A percentile compares a stretch with the other conserved stretches of the same genome.
Evolutionary conservation across 1,139 yeast species (phyloP).

Genomic region (Pichia sp.): DNA sequence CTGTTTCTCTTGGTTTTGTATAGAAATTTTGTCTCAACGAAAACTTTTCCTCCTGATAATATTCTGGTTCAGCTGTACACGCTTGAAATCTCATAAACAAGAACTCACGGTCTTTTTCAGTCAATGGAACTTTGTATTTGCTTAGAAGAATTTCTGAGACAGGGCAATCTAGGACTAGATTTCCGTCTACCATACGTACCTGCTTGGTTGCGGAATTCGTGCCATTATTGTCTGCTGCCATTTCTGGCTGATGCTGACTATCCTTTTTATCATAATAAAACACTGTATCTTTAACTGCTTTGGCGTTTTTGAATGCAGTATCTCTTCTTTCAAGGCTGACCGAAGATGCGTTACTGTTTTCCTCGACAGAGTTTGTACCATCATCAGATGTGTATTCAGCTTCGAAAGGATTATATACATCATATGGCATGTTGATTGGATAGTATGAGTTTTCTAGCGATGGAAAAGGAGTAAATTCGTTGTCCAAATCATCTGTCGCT

Average conservation of each 20-base stretch:
- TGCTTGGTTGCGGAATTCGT: slow-evolving; percentile 25
- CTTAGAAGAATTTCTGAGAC: slow-evolving; percentile 57
- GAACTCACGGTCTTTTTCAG: slow-evolving; percentile 59
- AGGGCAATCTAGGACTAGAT: slow-evolving; percentile 76
- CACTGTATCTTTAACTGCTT: slow-evolving; percentile 17
- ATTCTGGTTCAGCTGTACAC: slow-evolving; percentile 73
- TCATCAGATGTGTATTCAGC: slow-evolving; percentile 21
- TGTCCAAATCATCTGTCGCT: slow-evolving; percentile 4
- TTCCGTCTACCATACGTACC: slow-evolving; percentile 54
- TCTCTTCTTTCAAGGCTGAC: slow-evolving; percentile 8
- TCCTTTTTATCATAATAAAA: slow-evolving; percentile 30
- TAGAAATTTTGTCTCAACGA: slow-evolving; percentile 66
- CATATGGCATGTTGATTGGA: slow-evolving; percentile 29
- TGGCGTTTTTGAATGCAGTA: slow-evolving; percentile 18
- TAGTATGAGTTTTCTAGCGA: slow-evolving; percentile 29
- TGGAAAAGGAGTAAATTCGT: slow-evolving; percentile 31
- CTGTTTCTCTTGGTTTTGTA: slow-evolving; percentile 64
- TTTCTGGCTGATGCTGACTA: slow-evolving; percentile 46
- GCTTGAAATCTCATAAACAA: slow-evolving; percentile 77
- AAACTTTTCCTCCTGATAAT: slow-evolving; percentile 53
- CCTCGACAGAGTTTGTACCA: slow-evolving; percentile 18
- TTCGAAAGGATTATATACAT: slow-evolving; percentile 30
- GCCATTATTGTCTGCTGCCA: slow-evolving; percentile 6
- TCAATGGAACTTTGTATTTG: slow-evolving; percentile 48
- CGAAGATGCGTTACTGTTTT: slow-evolving; percentile 11